Conservation (phyloP, 2,329 filamentous ascomycete species). For the Tolypocladium ophioglossoides region DNA sequence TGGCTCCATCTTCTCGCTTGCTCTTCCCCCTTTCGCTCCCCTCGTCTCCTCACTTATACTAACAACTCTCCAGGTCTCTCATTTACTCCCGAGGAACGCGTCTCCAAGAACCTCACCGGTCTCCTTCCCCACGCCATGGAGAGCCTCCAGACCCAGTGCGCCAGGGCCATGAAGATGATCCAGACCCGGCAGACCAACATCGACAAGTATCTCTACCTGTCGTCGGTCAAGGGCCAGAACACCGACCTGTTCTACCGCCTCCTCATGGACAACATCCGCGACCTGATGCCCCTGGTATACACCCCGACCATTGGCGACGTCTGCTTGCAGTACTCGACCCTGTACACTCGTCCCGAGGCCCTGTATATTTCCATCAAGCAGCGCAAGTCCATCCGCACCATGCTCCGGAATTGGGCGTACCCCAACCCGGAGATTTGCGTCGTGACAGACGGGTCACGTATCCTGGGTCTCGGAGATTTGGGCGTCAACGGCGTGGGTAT, state of each 20-base stretch:
- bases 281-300: constrained; percentile 77
- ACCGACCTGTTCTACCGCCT: constrained; percentile 76
- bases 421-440: constrained; percentile 87
- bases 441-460: constrained; percentile 91
- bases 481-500: constrained; percentile 98
- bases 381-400: constrained; percentile 76
- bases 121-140: constrained; percentile 55
- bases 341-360: constrained; percentile 90
- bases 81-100: constrained; percentile 53
- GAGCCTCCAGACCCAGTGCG: constrained; percentile 48
- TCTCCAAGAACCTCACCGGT: constrained; percentile 54
- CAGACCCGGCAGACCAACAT: constrained; percentile 57
- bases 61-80: constrained; percentile 39
- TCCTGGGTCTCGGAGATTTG: constrained; percentile 83
- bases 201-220: constrained; percentile 79
- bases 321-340: constrained; percentile 89
- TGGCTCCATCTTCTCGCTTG: background rate
- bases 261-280: constrained; percentile 64
- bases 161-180: constrained; percentile 64
- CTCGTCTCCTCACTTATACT: no score
- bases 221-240: constrained; percentile 63
- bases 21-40: no score
- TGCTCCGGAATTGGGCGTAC: constrained; percentile 90
- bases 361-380: constrained; percentile 96
- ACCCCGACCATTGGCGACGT: constrained; percentile 91